Evolutionary conservation across 1,284 basidiomycete genomes (phyloP).

Genomic region (Ganoderma lucidum): DNA sequence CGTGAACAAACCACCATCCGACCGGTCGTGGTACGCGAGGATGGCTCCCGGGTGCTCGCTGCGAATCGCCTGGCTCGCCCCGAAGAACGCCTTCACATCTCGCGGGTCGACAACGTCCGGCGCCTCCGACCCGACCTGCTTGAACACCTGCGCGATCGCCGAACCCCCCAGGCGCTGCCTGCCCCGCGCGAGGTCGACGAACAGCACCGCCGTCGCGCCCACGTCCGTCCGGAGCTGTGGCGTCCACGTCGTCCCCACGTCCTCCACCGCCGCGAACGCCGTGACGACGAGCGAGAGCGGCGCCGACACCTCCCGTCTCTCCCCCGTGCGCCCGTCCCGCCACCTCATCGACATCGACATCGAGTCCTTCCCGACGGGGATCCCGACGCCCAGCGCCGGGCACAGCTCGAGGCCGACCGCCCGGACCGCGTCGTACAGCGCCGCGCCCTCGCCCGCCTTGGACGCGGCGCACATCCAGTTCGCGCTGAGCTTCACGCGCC

Average conservation of each 20-base stretch:
- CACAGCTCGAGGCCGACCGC: constrained; percentile 96
- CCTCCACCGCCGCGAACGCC: constrained; percentile 89
- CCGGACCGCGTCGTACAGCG: constrained; percentile 91
- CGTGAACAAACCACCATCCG: constrained; percentile 95
- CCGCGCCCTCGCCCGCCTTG: constrained; percentile 90
- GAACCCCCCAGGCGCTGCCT: constrained; percentile 94
- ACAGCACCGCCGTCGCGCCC: constrained; percentile 80
- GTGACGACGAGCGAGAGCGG: constrained; percentile 95
- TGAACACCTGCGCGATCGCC: constrained; percentile 94
- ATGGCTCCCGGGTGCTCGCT: constrained; percentile 68
- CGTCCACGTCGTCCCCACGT: constrained; percentile 91
- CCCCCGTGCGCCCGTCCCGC: constrained; percentile 57
- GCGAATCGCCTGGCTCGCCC: constrained; percentile 79
- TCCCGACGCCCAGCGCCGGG: constrained; percentile 92
- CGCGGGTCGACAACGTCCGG: constrained; percentile 92
- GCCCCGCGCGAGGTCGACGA: constrained; percentile 90
- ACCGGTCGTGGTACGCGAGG: constrained; percentile 97
- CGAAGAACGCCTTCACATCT: constrained; percentile 85
- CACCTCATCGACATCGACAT: constrained; percentile 99
- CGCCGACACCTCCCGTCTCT: constrained; percentile 85
- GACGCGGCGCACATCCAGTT: constrained; percentile 99
- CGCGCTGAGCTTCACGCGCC: constrained; percentile 90
- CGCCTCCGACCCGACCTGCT: constrained; percentile 87
- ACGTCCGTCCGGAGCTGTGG: constrained; percentile 82
- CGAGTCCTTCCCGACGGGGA: constrained; percentile 98